Base-by-base conservation (phyloP, 805 yeast species). In the Cyberlindnera bimundalis region DNA sequence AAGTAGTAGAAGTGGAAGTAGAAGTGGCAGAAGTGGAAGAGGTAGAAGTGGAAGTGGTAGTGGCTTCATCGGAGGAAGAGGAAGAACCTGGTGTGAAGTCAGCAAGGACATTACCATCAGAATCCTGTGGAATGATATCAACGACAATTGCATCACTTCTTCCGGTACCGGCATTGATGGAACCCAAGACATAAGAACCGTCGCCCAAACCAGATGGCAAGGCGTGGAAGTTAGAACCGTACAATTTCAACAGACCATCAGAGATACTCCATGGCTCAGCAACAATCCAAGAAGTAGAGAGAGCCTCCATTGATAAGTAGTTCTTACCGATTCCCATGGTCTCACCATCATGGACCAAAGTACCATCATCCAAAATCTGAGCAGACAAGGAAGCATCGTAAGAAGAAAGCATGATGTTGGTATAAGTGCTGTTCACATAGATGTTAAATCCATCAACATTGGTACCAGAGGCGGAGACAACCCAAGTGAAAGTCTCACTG, bases 151-250 rank as follows among this genome's bases (percentile, higher is more conserved):
- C 41, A 31, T 46, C 47, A 26, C 33, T 21, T 26, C 48, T 33
- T 11, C 37, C 38, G 0, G 42, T 35, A 21, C 46, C 50, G 16
- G 54, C 54, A 26, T 46, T 48, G 31, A 39, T 40, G 15, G 50
- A 39, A 33, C 55, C 55, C 18, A 50, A 17, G 16, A 46, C 48
- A 25, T 41, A 50, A 12, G 30, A 29, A 13, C 42, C 46, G 14
- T 39, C 42, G 2, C 25, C 23, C n/a, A 42, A 48, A 28, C 34
- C 35, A 14, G 30, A 24, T 6, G 52, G 50, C 18, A 50, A 46
- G 27, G 50, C 55, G 26, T 47, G 55, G 45, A 48, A 50, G 25
- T 46, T 45, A 8, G 43, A 42, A 8, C 45, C 50, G 37, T 43
- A 43, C 17, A 48, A 30, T 32, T 48, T 43, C 24, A 50, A 31